Percentiles rank a stretch among this genome's conserved stretches.
phyloP scores from a whole-genome alignment of 192 early-diverging fungal genomes.

The Backusella australiensis region DNA sequence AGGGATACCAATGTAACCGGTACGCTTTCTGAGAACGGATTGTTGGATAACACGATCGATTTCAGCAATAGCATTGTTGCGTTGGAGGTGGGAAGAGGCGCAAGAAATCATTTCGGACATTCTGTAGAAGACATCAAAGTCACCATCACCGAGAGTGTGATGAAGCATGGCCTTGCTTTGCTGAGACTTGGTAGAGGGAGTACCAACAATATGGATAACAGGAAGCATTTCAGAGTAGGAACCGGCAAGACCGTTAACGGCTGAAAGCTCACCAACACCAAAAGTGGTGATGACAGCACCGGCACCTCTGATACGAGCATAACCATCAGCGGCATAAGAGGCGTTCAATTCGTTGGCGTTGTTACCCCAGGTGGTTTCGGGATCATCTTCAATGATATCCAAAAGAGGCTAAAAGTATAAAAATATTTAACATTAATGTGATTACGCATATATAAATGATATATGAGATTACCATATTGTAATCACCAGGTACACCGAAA shows the following conservation, averaged over 20 bases:
- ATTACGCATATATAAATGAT: background rate
- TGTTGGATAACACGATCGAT: conserved; percentile 39
- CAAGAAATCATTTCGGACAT: conserved; percentile 43
- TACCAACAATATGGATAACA: conserved; percentile 51
- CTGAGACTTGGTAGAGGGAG: conserved; percentile 45
- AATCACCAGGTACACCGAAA: conserved; percentile 50
- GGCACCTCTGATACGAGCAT: conserved; percentile 42
- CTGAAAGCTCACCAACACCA: conserved; percentile 45
- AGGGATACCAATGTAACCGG: conserved; percentile 43
- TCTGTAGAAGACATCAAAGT: conserved; percentile 40
- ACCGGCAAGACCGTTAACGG: conserved; percentile 46
- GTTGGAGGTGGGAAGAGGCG: conserved; percentile 33
- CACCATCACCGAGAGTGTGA: conserved; percentile 50
- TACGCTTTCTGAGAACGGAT: background rate
- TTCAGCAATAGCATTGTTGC: conserved; percentile 33
- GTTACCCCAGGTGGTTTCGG: conserved; percentile 40
- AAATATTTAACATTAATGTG: background rate
- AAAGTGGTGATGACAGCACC: conserved; percentile 45
- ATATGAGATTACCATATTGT: conserved; percentile 35
- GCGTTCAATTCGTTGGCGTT: conserved; percentile 42
- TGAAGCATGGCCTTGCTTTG: conserved; percentile 42
- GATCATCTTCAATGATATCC: conserved; percentile 32
- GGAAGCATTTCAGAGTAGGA: conserved; percentile 49
- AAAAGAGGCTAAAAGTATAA: conserved; percentile 16
- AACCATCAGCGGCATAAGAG: conserved; percentile 48